Conservation (phyloP, 805 yeast genomes). For the Yarrowia sp. region DNA sequence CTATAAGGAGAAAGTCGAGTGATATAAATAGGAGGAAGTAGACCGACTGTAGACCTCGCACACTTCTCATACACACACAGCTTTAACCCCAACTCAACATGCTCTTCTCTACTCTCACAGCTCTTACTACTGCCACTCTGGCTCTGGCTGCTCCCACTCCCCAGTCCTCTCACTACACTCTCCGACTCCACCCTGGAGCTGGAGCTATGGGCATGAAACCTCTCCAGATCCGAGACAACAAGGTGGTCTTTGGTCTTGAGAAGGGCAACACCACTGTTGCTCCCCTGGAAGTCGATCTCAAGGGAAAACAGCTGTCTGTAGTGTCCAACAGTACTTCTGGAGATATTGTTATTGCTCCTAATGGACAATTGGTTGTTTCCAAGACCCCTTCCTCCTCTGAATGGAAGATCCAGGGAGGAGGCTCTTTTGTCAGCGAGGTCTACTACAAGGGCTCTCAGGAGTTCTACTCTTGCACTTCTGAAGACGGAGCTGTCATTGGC, state of each 20-base stretch:
- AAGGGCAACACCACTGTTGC: background rate
- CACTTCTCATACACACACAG: background rate
- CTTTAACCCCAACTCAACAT: no score
- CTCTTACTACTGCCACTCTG: background rate
- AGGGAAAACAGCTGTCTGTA: background rate
- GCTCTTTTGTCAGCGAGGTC: background rate
- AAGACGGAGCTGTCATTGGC: background rate
- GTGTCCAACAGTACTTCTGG: background rate
- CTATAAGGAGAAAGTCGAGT: no score
- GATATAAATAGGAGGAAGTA: background rate
- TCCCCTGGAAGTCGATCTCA: background rate
- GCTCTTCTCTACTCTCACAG: constrained; percentile 4
- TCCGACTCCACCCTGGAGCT: background rate
- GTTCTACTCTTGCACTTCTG: constrained; percentile 18
- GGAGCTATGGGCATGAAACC: constrained; percentile 5
- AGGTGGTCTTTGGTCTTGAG: constrained; percentile 8
- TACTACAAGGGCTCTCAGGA: constrained; percentile 24
- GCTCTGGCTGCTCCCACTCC: constrained; percentile 4
- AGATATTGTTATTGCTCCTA: background rate
- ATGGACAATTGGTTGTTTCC: background rate
- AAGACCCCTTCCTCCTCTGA: background rate
- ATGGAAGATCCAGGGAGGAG: background rate
- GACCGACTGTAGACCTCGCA: no score
- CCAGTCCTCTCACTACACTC: background rate
- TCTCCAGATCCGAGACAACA: background rate